phyloP scores from a whole-genome alignment of 768 basidiomycete species.

The Boletus vermiculosoides region DNA sequence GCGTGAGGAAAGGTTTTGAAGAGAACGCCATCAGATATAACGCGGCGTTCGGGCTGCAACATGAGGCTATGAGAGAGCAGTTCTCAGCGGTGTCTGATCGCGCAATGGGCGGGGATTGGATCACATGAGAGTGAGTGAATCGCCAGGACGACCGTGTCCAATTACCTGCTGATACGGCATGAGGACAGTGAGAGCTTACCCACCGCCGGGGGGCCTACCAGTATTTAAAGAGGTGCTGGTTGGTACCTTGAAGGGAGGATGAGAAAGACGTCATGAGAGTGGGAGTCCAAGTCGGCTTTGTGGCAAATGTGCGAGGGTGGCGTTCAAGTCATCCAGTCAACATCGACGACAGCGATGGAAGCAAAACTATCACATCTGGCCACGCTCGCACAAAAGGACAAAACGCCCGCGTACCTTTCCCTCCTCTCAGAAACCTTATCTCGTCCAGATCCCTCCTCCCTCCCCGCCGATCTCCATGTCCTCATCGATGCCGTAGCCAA shows the following conservation, averaged over 20 bases:
- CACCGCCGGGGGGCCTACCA: neutral
- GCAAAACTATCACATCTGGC: constrained; percentile 60
- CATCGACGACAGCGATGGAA: constrained; percentile 50
- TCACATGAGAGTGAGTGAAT: constrained; percentile 16
- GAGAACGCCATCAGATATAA: constrained; percentile 11
- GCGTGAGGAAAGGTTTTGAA: neutral
- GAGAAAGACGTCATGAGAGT: neutral
- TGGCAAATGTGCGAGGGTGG: neutral
- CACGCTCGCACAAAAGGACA: constrained; percentile 78
- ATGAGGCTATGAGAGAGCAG: constrained; percentile 19
- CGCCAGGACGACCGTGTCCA: constrained; percentile 29
- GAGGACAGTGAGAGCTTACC: constrained; percentile 8
- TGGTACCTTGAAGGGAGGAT: neutral
- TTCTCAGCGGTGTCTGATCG: constrained; percentile 21
- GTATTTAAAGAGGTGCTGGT: neutral
- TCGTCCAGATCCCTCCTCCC: constrained; percentile 42
- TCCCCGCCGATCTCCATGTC: constrained; percentile 59
- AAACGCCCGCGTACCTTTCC: constrained; percentile 69
- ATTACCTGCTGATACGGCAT: neutral
- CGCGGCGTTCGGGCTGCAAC: neutral
- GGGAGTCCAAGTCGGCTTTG: neutral
- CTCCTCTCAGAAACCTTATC: constrained; percentile 68
- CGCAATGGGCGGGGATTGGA: neutral
- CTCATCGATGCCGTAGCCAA: constrained; percentile 82
- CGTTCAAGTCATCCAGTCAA: neutral